Base-by-base conservation (phyloP, 306 rosid genomes). In the Rosa persica region DNA sequence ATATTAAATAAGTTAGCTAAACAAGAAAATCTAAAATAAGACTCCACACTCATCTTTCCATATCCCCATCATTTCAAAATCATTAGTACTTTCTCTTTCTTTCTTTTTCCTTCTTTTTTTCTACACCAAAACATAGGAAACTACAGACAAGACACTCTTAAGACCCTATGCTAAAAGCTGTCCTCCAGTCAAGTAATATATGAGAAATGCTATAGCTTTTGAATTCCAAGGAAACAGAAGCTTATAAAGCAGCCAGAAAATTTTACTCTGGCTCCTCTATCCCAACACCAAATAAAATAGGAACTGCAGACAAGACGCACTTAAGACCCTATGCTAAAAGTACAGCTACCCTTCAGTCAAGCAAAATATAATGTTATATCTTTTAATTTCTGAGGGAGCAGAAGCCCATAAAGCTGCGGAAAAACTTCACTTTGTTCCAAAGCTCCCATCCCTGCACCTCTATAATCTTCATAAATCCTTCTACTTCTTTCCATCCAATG, bases 71-170 rank as follows among this genome's bases (percentile, higher is more conserved):
- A 51, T 51, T 47, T 51, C 62, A 74, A 74, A 40, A 8, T 73
- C 51, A 16, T 74, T 54, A 19, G 51, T 54, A 73, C 38, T 51
- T 72, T 49, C 27, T 20, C 34, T 57, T 57, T 57, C 30, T 22
- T 57, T 25, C 3, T 57, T 57, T 22, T 15, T 25, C 46, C 46
- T 60, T 27, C 25, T 60, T 60, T 30, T 25, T 60, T 60, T 60
- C 36, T 60, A 60, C 38, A 25, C 38, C 19, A 30, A 57, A 25
- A 60, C 57, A 51, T 17, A 17, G 22, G 57, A 51, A 51, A 51
- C 57, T 51, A 51, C 67, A 60, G 67, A 60, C 38, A 60, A 60
- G 67, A 60, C 67, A 60, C 39, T 60, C 39, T 60, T 60, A 25
- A 60, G 67, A 25, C 67, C 67, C 19, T 25, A 12, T 12, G 67